phyloP scores from a whole-genome alignment of 2,329 filamentous ascomycete species.

The Nemania abortiva region DNA sequence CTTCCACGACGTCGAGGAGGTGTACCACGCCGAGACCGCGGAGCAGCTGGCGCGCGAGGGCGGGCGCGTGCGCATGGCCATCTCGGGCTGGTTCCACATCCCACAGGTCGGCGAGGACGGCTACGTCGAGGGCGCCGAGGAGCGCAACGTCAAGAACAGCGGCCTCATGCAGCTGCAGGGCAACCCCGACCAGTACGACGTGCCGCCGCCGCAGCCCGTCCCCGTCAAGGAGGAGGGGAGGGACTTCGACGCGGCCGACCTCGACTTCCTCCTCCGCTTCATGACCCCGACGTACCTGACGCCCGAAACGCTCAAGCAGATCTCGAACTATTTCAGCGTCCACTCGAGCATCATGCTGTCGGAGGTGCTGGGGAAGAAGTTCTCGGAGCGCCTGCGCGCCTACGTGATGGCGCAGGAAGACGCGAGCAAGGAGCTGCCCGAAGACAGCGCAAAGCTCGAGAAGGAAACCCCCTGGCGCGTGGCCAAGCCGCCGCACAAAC shows the following conservation, averaged over 20 bases:
- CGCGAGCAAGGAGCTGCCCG: slow-evolving; percentile 56
- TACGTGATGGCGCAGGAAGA: slow-evolving; percentile 76
- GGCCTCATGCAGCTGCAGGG: slow-evolving; percentile 93
- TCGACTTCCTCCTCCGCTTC: slow-evolving; percentile 91
- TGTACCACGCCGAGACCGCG: slow-evolving; percentile 77
- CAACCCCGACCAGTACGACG: slow-evolving; percentile 89
- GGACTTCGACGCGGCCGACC: slow-evolving; percentile 79
- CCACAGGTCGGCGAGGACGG: slow-evolving; percentile 94
- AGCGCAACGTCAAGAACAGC: slow-evolving; percentile 88
- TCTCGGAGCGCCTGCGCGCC: slow-evolving; percentile 75
- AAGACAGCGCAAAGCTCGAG: slow-evolving; percentile 67
- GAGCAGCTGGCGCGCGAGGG: slow-evolving; percentile 75
- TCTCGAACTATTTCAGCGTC: slow-evolving; percentile 82
- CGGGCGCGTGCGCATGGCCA: slow-evolving; percentile 91
- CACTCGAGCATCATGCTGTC: slow-evolving; percentile 87
- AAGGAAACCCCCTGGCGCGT: slow-evolving; percentile 75
- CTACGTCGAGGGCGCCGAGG: slow-evolving; percentile 87
- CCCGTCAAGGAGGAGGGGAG: slow-evolving; percentile 64
- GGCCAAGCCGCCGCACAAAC: slow-evolving; percentile 92
- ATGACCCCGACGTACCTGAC: slow-evolving; percentile 91
- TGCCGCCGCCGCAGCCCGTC: slow-evolving; percentile 74
- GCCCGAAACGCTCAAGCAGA: slow-evolving; percentile 87
- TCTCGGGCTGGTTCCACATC: slow-evolving; percentile 99
- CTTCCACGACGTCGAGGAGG: slow-evolving; percentile 98
- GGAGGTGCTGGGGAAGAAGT: slow-evolving; percentile 82